A percentile compares a stretch with the other conserved stretches of the same genome.
Conservation (phyloP, 2,329 filamentous ascomycete species). For the Fusarium pseudocircinatum region DNA sequence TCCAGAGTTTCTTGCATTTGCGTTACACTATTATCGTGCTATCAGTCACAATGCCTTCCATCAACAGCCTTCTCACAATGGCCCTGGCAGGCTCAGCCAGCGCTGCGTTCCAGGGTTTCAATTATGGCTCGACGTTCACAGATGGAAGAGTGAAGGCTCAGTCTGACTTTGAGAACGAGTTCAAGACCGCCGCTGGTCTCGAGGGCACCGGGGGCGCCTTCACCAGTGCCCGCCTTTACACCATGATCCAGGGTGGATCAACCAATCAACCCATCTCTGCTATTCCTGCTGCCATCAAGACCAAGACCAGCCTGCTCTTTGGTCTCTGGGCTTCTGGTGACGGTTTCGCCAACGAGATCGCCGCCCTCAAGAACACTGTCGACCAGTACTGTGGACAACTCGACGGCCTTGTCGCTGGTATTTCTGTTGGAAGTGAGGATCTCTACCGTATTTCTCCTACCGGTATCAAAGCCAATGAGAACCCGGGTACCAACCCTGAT, state of each 20-base stretch:
- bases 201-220: conserved; percentile 70
- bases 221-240: conserved; percentile 78
- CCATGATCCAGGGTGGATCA: conserved; percentile 76
- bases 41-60: conserved; percentile 45
- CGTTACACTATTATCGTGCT: not conserved
- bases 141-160: conserved; percentile 69
- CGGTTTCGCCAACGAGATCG: conserved; percentile 77
- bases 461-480: conserved; percentile 70
- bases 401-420: conserved; percentile 75
- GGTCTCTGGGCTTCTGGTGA: conserved; percentile 85
- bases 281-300: conserved; percentile 84
- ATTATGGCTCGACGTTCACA: conserved; percentile 73
- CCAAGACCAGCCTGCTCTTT: conserved; percentile 80
- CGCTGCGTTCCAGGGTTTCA: conserved; percentile 71
- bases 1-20: not conserved
- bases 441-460: conserved; percentile 81
- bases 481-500: conserved; percentile 70
- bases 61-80: conserved; percentile 47
- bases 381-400: conserved; percentile 73
- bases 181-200: conserved; percentile 71
- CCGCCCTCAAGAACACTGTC: conserved; percentile 76
- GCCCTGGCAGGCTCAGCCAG: conserved; percentile 48
- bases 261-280: conserved; percentile 72
- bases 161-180: conserved; percentile 75
- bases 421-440: conserved; percentile 88